Percentiles rank a stretch among this genome's conserved stretches.
Conservation (phyloP, 495 filamentous ascomycete species). For the Aspergillus bertholletiae region DNA sequence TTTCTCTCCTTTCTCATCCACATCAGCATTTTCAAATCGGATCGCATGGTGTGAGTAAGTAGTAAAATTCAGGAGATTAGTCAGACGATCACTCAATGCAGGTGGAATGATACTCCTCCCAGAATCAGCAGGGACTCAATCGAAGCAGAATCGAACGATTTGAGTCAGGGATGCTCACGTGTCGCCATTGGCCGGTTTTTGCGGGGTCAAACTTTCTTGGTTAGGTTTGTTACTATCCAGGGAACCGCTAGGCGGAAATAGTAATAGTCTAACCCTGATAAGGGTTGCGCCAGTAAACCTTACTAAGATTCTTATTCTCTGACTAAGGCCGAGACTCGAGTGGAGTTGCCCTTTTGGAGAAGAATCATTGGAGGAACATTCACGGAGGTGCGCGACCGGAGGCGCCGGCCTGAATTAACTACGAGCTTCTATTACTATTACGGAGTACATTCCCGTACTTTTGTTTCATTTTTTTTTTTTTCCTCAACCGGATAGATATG, state of each 20-base stretch:
- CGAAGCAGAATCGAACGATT: slow-evolving; percentile 2
- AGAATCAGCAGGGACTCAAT: background rate
- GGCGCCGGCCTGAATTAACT: no score
- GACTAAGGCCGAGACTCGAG: background rate
- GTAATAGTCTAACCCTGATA: slow-evolving; percentile 11
- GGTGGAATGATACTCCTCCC: slow-evolving; percentile 1
- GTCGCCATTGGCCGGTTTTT: slow-evolving; percentile 14
- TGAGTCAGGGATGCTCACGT: slow-evolving; percentile 6
- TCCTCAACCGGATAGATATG: no score
- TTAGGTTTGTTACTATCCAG: slow-evolving; percentile 6
- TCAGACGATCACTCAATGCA: background rate
- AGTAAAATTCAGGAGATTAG: background rate
- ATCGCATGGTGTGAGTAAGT: no score
- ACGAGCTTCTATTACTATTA: no score
- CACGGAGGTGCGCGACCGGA: background rate
- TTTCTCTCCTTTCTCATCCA: no score
- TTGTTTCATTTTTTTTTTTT: no score
- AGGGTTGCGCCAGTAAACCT: slow-evolving; percentile 4
- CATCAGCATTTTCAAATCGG: no score
- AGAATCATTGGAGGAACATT: background rate
- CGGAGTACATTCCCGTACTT: no score
- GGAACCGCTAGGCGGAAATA: slow-evolving; percentile 4
- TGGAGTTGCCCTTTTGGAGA: background rate
- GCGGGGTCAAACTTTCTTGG: slow-evolving; percentile 13
- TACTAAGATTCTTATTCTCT: background rate